Base-by-base conservation (phyloP, 148 eudicot genomes). In the Fagopyrum esculentum region DNA sequence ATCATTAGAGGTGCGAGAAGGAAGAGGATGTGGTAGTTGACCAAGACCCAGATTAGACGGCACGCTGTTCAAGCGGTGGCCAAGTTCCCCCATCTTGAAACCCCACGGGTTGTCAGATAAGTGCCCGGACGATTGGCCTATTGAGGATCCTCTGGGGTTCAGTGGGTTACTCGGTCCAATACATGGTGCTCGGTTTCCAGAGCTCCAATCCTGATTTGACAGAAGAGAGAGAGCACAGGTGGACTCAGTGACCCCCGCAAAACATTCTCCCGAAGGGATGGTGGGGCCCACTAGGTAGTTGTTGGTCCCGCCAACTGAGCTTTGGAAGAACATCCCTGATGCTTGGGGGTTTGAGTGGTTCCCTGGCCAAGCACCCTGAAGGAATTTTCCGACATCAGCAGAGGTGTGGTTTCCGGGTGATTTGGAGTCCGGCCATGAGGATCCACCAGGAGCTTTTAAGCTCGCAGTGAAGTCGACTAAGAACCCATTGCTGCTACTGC, bases 201-300 rank as follows among this genome's bases (percentile, higher is more conserved):
- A 86, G 87, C 79, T 85, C 90, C 95, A 88, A 75, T 90, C 82
- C 80, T 88, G 93, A 84, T 81, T 90, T 94, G 98, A 94, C 98
- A 94, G 98, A 94, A 94, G 97, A 94, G 98, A 94, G 98, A 91
- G 97, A 94, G 97, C 98, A 94, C 97, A 80, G 84, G 79, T 78
- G 49, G 93, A 86, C 82, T 86, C 88, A 15, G 85, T 71, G 77
- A 82, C 88, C 64, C 88, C 90, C 44, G 83, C 78, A 80, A 79
- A 84, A 77, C 89, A 85, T 83, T 86, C 89, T 80, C 90, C 90
- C 3, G 87, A 80, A 77, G 97, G 81, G 49, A 86, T 72, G 9
- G 22, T 71, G 69, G 81, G 74, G 52, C 74, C 55, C 54, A 71
- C 74, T 49, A 19, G 55, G 30, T 71, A 71, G 35, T 11, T 71